Evolutionary conservation across 345 rosid species (phyloP).

Genomic region (Euphorbia peplus): DNA sequence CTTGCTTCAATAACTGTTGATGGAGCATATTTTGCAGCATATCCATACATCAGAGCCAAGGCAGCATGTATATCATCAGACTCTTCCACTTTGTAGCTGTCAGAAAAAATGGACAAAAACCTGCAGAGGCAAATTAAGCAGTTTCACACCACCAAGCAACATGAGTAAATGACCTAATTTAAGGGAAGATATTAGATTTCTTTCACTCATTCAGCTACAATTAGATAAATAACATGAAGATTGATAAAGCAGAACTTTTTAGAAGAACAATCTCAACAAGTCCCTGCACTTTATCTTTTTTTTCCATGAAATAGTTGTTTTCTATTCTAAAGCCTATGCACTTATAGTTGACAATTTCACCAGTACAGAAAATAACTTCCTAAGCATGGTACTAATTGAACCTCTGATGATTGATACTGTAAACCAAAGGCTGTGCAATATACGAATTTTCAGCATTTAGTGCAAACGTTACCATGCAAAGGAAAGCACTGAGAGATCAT

Average conservation of each 20-base stretch:
- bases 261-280: not conserved
- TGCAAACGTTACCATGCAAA: slow-evolving; percentile 3
- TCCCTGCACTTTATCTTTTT: not conserved
- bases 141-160: slow-evolving; percentile 1
- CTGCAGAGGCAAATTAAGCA: slow-evolving; percentile 46
- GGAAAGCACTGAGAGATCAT: slow-evolving; percentile 3
- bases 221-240: not conserved
- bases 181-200: not conserved
- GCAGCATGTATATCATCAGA: slow-evolving; percentile 99
- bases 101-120: slow-evolving; percentile 76
- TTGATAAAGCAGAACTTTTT: not conserved
- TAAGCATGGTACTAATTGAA: not conserved
- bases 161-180: slow-evolving; percentile 2
- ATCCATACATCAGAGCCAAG: slow-evolving; percentile 97
- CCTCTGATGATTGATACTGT: not conserved
- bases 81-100: slow-evolving; percentile 67
- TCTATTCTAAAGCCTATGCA: not conserved
- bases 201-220: not conserved
- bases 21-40: slow-evolving; percentile 99
- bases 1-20: slow-evolving; percentile 95
- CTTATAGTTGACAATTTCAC: not conserved
- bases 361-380: not conserved
- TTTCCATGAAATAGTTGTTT: not conserved
- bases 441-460: not conserved
- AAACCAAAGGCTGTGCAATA: not conserved